Evolutionary conservation across 768 basidiomycete genomes (phyloP).

Genomic region (Suillus lakei): DNA sequence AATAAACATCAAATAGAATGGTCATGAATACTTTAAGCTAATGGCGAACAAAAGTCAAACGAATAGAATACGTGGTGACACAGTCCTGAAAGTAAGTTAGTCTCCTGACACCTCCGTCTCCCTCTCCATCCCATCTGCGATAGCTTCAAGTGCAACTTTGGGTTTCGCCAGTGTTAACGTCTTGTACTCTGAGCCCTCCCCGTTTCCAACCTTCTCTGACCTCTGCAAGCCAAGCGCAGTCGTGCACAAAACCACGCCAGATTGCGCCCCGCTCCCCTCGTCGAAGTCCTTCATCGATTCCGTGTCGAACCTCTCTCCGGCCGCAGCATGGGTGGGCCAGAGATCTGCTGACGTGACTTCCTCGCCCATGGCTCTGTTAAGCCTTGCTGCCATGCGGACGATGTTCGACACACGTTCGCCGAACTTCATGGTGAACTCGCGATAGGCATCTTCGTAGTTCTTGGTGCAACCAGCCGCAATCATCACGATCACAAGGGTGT

Average conservation of each 20-base stretch:
- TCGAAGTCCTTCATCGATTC: constrained; percentile 53
- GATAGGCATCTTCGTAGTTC: constrained; percentile 36
- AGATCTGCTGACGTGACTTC: constrained; percentile 62
- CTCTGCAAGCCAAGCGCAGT: constrained; percentile 57
- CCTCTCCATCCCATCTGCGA: constrained; percentile 34
- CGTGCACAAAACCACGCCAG: constrained; percentile 51
- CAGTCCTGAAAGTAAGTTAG: not conserved
- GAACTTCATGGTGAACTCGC: constrained; percentile 37
- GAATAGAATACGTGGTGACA: not conserved
- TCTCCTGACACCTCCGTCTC: constrained; percentile 16
- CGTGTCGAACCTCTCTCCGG: constrained; percentile 46
- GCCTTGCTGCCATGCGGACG: constrained; percentile 34
- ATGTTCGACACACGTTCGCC: constrained; percentile 40
- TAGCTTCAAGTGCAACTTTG: constrained; percentile 52
- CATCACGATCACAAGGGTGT: constrained; percentile 48
- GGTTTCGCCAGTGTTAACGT: constrained; percentile 55
- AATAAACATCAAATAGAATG: constrained; percentile 9
- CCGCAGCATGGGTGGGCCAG: constrained; percentile 50
- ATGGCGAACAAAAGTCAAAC: not conserved
- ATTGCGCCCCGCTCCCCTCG: constrained; percentile 16
- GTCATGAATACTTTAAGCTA: not conserved
- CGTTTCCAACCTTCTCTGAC: constrained; percentile 41
- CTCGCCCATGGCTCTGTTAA: constrained; percentile 58
- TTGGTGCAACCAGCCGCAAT: constrained; percentile 44
- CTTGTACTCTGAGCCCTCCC: constrained; percentile 51